Percentiles rank a stretch among this genome's conserved stretches.
phyloP scores from a whole-genome alignment of 148 eudicot species.

The Rhododendron simsii region DNA sequence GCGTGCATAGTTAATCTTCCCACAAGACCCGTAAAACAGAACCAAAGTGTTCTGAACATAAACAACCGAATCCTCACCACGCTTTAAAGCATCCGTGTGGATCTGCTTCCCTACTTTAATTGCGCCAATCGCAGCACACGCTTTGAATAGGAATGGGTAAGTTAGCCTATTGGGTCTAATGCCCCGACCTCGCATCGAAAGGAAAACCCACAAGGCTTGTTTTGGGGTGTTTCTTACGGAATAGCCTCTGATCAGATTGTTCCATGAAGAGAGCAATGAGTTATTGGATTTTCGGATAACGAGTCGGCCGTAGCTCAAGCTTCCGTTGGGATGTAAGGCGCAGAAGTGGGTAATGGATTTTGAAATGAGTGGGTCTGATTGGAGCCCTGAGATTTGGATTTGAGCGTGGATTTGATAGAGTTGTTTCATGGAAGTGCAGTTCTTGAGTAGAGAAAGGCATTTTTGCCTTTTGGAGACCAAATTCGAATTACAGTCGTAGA shows the following conservation, averaged over 20 bases:
- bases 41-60: slow-evolving; percentile 50
- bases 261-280: slow-evolving; percentile 25
- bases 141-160: slow-evolving; percentile 53
- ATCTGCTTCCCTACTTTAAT: slow-evolving; percentile 38
- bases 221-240: slow-evolving; percentile 15
- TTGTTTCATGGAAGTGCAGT: slow-evolving; percentile 20
- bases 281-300: not conserved
- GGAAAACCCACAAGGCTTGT: slow-evolving; percentile 28
- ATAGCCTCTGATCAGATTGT: slow-evolving; percentile 23
- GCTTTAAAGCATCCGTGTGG: slow-evolving; percentile 41
- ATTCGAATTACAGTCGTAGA: not conserved
- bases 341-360: slow-evolving; percentile 10
- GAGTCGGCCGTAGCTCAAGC: slow-evolving; percentile 6
- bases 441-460: slow-evolving; percentile 15
- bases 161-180: slow-evolving; percentile 25
- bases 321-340: not conserved
- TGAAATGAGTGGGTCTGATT: not conserved
- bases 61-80: slow-evolving; percentile 35
- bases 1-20: slow-evolving; percentile 23
- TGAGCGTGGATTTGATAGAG: slow-evolving; percentile 21
- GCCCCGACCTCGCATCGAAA: slow-evolving; percentile 27
- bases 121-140: slow-evolving; percentile 36
- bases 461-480: slow-evolving; percentile 3
- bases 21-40: slow-evolving; percentile 39
- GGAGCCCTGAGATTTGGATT: slow-evolving; percentile 11